These are phyloP conservation scores for Zoysia pacifica DNA, from an alignment of 176 grass and related monocot genomes.

Conservation along the genomic window DNA sequence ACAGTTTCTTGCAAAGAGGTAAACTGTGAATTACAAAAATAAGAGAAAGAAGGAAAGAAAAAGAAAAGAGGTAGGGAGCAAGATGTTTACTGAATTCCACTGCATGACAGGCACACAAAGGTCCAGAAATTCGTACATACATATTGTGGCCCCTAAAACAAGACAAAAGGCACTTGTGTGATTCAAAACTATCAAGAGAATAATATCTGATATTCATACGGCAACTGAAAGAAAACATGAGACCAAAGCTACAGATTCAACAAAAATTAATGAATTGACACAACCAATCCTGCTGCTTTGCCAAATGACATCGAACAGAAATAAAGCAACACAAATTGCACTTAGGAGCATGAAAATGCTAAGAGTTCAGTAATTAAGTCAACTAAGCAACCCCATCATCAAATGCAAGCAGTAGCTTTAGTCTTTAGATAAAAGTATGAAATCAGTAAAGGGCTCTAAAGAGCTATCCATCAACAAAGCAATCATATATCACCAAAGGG, in stretches of 20 bases:
- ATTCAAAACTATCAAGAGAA: slow-evolving; percentile 19
- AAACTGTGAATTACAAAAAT: not conserved
- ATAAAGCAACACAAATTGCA: not conserved
- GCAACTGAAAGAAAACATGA: not conserved
- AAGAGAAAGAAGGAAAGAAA: not conserved
- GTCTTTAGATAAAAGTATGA: not conserved
- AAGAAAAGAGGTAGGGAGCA: slow-evolving; percentile 6
- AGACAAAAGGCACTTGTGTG: not conserved
- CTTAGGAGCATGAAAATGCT: not conserved
- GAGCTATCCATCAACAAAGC: not conserved
- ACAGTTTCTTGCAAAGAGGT: slow-evolving; percentile 1
- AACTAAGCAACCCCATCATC: slow-evolving; percentile 23
- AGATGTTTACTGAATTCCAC: slow-evolving; percentile 90
- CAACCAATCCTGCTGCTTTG: not conserved
- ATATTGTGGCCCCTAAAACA: slow-evolving; percentile 83
- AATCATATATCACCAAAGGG: slow-evolving; percentile 1
- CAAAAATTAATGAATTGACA: not conserved
- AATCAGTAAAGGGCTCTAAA: not conserved
- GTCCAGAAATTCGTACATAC: slow-evolving; percentile 98
- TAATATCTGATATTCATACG: not conserved
- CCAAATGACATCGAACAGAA: not conserved
- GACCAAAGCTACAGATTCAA: not conserved
- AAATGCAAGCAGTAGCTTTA: slow-evolving; percentile 4
- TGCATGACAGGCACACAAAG: slow-evolving; percentile 83
- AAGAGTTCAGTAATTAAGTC: not conserved